phyloP scores from a whole-genome alignment of 345 rosid species.

The Gossypium rotundifolium region DNA sequence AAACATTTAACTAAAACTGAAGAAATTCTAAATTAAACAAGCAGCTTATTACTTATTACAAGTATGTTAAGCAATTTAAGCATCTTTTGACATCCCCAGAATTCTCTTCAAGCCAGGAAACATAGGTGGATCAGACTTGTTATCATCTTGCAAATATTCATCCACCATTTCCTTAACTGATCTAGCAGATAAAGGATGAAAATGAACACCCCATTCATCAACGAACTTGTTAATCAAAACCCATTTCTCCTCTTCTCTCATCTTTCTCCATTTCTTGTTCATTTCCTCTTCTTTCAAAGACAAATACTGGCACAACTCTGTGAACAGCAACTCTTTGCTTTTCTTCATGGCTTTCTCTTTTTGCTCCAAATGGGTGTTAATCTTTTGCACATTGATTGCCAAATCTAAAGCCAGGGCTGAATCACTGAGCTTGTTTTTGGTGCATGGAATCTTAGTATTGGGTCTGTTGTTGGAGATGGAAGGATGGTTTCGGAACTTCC shows the following conservation, averaged over 20 bases:
- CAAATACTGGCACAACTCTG: conserved; percentile 50
- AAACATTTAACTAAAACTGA: neutral
- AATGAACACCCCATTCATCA: conserved; percentile 48
- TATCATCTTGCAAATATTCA: conserved; percentile 45
- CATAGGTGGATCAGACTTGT: conserved; percentile 24
- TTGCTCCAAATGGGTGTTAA: conserved; percentile 39
- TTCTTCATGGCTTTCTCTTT: conserved; percentile 71
- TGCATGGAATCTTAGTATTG: conserved; percentile 30
- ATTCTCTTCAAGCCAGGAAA: conserved; percentile 64
- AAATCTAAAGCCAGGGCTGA: conserved; percentile 53
- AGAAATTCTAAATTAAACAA: neutral
- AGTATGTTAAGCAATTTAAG: neutral
- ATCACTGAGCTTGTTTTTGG: conserved; percentile 25
- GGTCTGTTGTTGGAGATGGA: conserved; percentile 12
- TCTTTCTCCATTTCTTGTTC: conserved; percentile 47
- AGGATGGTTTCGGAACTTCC: conserved; percentile 3
- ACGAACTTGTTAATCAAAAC: conserved; percentile 49
- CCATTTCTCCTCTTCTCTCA: conserved; percentile 55
- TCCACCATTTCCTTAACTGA: conserved; percentile 67
- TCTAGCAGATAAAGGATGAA: conserved; percentile 65
- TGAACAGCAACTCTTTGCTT: conserved; percentile 58
- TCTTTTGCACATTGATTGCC: conserved; percentile 49
- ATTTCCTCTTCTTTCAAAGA: conserved; percentile 41
- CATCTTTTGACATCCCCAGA: conserved; percentile 40
- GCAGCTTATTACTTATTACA: neutral